Percentiles rank a stretch among this genome's conserved stretches.
phyloP scores from a whole-genome alignment of 1,139 yeast species.

The Diutina sp. region DNA sequence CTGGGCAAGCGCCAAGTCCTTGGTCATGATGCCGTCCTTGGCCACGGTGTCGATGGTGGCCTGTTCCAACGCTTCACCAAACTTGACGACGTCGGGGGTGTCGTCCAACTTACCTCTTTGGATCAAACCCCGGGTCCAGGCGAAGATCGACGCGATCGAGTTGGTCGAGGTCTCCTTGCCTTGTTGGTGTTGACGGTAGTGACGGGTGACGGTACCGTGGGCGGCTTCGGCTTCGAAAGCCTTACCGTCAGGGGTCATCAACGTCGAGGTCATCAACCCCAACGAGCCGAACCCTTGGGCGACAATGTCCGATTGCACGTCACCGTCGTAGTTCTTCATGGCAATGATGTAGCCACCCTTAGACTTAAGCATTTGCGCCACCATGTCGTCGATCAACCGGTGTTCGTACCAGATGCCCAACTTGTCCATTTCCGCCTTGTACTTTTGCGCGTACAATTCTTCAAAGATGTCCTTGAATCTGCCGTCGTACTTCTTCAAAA shows the following conservation, averaged over 20 bases:
- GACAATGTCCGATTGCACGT: slow-evolving; percentile 91
- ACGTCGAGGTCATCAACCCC: slow-evolving; percentile 92
- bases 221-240: slow-evolving; percentile 96
- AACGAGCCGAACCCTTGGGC: slow-evolving; percentile 97
- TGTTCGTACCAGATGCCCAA: slow-evolving; percentile 90
- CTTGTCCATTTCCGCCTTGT: slow-evolving; percentile 58
- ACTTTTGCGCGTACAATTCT: slow-evolving; percentile 58
- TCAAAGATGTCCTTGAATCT: slow-evolving; percentile 89
- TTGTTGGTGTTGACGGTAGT: slow-evolving; percentile 85
- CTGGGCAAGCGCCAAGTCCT: slow-evolving; percentile 81
- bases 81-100: slow-evolving; percentile 72
- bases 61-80: slow-evolving; percentile 66
- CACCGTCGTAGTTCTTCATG: slow-evolving; percentile 95
- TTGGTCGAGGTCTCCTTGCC: slow-evolving; percentile 97
- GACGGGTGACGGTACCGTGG: slow-evolving; percentile 96
- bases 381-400: slow-evolving; percentile 95
- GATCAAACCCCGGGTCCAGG: slow-evolving; percentile 88
- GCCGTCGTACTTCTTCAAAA: slow-evolving; percentile 87
- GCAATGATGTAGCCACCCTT: slow-evolving; percentile 93
- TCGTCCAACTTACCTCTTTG: slow-evolving; percentile 84
- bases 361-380: slow-evolving; percentile 94
- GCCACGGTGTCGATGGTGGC: slow-evolving; percentile 83
- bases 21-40: slow-evolving; percentile 83
- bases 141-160: slow-evolving; percentile 95
- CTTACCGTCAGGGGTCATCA: slow-evolving; percentile 90